A percentile compares a stretch with the other conserved stretches of the same genome.
Evolutionary conservation across 805 yeast genomes (phyloP).

Genomic region (Saturnispora halmiae): DNA sequence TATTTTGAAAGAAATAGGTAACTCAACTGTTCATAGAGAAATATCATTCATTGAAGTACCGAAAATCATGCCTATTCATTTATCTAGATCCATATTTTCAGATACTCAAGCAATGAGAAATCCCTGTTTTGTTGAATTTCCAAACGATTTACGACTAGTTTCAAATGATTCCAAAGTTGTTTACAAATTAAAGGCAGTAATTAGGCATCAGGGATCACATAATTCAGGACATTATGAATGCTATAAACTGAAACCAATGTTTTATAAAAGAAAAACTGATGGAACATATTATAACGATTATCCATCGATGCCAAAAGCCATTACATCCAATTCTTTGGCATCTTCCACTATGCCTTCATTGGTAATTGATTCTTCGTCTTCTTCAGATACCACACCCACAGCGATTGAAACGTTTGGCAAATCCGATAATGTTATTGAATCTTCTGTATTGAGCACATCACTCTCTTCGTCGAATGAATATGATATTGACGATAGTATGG

Average conservation of each 20-base stretch:
- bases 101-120: slow-evolving; percentile 64
- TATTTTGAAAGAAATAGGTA: slow-evolving; percentile 26
- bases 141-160: slow-evolving; percentile 37
- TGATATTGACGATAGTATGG: no score
- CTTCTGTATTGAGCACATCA: not conserved
- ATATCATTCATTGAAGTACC: slow-evolving; percentile 61
- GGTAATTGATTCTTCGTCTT: not conserved
- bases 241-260: slow-evolving; percentile 64
- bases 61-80: slow-evolving; percentile 62
- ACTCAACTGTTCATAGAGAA: slow-evolving; percentile 60
- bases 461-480: not conserved
- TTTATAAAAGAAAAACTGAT: slow-evolving; percentile 31
- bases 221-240: slow-evolving; percentile 88
- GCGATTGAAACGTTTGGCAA: no score
- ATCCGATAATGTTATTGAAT: not conserved
- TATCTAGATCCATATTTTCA: slow-evolving; percentile 73
- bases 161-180: not conserved
- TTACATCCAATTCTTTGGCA: no score
- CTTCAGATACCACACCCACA: not conserved
- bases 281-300: slow-evolving; percentile 20
- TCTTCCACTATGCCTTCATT: no score
- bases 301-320: slow-evolving; percentile 11
- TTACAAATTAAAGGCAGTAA: slow-evolving; percentile 60
- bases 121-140: slow-evolving; percentile 60
- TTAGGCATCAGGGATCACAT: slow-evolving; percentile 85